These are phyloP conservation scores for Boletus vinaceobasis DNA, from an alignment of 768 basidiomycete species.

Conservation along the genomic window DNA sequence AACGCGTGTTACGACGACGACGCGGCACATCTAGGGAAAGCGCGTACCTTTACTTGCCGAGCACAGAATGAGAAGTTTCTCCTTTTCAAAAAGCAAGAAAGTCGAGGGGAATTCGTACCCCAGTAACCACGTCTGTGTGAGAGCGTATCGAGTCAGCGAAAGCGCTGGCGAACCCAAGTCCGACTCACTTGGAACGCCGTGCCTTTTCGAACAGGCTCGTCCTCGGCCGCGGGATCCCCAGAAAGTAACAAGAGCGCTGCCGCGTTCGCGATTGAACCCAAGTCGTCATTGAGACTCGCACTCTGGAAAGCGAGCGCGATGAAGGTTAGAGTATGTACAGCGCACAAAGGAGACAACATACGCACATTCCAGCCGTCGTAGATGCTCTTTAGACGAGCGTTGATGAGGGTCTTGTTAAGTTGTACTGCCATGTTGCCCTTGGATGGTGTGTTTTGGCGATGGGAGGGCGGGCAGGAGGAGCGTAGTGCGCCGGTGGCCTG, in stretches of 20 bases:
- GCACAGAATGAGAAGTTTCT: constrained; percentile 75
- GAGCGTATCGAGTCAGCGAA: constrained; percentile 3
- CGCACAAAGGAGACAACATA: constrained; percentile 7
- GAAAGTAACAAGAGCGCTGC: constrained; percentile 71
- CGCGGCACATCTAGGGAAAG: not conserved
- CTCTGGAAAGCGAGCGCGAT: constrained; percentile 37
- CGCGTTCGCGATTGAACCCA: constrained; percentile 58
- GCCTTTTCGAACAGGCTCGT: constrained; percentile 87
- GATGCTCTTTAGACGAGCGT: constrained; percentile 53
- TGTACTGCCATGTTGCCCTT: constrained; percentile 57
- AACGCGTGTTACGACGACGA: constrained; percentile 12
- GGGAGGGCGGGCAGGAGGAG: constrained; percentile 12
- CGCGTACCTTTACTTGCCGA: constrained; percentile 81
- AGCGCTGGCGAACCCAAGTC: not conserved
- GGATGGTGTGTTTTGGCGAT: not conserved
- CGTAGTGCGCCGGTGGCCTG: constrained; percentile 22
- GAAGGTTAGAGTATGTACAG: constrained; percentile 10
- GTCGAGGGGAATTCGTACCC: constrained; percentile 98
- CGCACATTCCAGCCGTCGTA: constrained; percentile 64
- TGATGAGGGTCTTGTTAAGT: constrained; percentile 61
- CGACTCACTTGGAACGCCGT: constrained; percentile 81
- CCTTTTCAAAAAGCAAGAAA: constrained; percentile 76
- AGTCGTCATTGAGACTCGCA: constrained; percentile 68
- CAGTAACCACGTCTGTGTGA: constrained; percentile 83
- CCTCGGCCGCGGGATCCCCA: constrained; percentile 79